phyloP scores from a whole-genome alignment of 768 basidiomycete genomes.

The Trametopsis cervina region DNA sequence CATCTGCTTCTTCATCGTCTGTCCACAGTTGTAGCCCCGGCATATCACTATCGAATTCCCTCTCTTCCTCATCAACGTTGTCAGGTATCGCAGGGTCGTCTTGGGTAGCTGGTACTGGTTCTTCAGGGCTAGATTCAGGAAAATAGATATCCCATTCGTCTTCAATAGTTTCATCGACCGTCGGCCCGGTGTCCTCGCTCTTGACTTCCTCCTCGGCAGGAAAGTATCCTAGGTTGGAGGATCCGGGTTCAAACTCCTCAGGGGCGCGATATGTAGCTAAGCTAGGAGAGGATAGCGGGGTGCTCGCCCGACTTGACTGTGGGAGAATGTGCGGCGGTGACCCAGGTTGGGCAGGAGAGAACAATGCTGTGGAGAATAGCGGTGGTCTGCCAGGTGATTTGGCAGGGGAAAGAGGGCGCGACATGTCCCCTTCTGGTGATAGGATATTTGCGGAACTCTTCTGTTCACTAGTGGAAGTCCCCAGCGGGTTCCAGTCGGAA shows the following conservation, averaged over 20 bases:
- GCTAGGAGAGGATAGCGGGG: conserved; percentile 28
- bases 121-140: conserved; percentile 7
- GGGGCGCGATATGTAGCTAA: conserved; percentile 33
- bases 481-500: conserved; percentile 6
- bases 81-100: not conserved
- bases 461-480: not conserved
- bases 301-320: conserved; percentile 10
- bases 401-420: not conserved
- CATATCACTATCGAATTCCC: conserved; percentile 17
- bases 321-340: conserved; percentile 7
- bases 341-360: conserved; percentile 15
- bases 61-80: not conserved
- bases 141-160: conserved; percentile 14
- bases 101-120: not conserved
- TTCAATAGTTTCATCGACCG: conserved; percentile 3
- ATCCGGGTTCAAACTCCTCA: conserved; percentile 27
- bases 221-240: conserved; percentile 15
- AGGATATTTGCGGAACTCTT: no score
- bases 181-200: not conserved
- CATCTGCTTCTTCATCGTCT: conserved; percentile 21
- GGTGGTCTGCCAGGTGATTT: conserved; percentile 6
- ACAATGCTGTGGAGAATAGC: conserved; percentile 19
- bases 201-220: not conserved
- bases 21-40: conserved; percentile 5
- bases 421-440: no score